Conservation (phyloP, 805 yeast species). For the Candida peoriensis region DNA sequence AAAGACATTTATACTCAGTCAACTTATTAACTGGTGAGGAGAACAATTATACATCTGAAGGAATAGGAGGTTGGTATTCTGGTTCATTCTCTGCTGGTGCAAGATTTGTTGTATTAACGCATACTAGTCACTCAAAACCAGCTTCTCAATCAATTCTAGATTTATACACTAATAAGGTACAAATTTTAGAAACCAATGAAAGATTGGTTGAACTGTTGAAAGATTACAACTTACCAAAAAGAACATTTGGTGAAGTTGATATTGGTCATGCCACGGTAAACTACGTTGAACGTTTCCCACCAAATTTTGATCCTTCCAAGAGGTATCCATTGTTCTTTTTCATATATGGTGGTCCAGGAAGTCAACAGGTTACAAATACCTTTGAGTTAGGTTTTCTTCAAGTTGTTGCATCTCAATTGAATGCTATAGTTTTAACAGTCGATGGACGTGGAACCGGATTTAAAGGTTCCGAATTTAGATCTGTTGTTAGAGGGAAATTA, state of each 20-base stretch:
- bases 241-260: slow-evolving; percentile 46
- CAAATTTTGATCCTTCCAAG: slow-evolving; percentile 50
- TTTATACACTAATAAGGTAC: slow-evolving; percentile 33
- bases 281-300: slow-evolving; percentile 73
- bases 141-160: slow-evolving; percentile 68
- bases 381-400: slow-evolving; percentile 66
- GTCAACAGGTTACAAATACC: slow-evolving; percentile 68
- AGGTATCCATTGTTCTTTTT: slow-evolving; percentile 80
- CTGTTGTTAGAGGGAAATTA: slow-evolving; percentile 72
- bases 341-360: slow-evolving; percentile 95
- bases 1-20: slow-evolving; percentile 78
- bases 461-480: slow-evolving; percentile 74
- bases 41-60: slow-evolving; percentile 32
- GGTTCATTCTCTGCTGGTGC: slow-evolving; percentile 79
- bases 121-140: slow-evolving; percentile 78
- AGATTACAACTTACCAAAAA: slow-evolving; percentile 53
- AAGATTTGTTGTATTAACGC: slow-evolving; percentile 63
- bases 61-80: slow-evolving; percentile 58
- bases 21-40: slow-evolving; percentile 41
- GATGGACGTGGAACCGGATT: slow-evolving; percentile 97
- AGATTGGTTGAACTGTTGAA: slow-evolving; percentile 33
- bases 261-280: slow-evolving; percentile 50
- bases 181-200: slow-evolving; percentile 34
- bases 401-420: slow-evolving; percentile 68
- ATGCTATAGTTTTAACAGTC: slow-evolving; percentile 86